Evolutionary conservation across 225 moss, liverwort and hornwort genomes (phyloP).

Genomic region (Climacium dendroides): DNA sequence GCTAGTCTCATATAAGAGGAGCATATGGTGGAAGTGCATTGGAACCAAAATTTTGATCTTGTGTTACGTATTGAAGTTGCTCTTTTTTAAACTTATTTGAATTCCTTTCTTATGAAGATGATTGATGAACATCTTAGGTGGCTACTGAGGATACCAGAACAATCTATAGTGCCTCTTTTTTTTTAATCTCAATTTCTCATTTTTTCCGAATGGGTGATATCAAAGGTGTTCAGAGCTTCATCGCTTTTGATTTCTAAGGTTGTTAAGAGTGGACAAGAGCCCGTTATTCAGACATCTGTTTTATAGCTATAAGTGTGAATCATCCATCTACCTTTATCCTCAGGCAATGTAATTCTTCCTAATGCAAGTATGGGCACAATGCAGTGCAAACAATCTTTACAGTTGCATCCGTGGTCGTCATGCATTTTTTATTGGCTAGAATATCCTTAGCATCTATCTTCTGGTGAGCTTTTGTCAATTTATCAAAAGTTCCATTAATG

Average conservation of each 20-base stretch:
- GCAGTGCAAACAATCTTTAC: conserved; percentile 61
- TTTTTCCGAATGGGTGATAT: neutral
- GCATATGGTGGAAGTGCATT: neutral
- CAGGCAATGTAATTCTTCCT: neutral
- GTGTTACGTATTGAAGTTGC: neutral
- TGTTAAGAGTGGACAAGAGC: neutral
- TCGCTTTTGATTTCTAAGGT: neutral
- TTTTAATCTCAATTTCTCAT: neutral
- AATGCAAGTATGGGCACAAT: conserved; percentile 59
- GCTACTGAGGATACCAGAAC: no score
- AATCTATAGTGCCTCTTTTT: neutral
- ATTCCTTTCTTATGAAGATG: neutral
- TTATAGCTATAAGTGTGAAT: neutral
- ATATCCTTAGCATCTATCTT: conserved; percentile 73
- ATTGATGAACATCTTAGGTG: neutral
- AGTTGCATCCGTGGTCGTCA: conserved; percentile 56
- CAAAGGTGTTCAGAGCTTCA: neutral
- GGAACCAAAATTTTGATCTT: neutral
- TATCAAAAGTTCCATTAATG: neutral
- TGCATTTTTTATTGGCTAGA: conserved; percentile 83
- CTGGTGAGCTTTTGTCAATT: conserved; percentile 35
- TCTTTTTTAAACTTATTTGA: neutral
- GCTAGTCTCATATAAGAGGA: neutral
- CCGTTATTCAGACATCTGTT: neutral
- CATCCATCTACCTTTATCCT: neutral